phyloP scores from a whole-genome alignment of 805 yeast species.

The Clavispora vitiphila region DNA sequence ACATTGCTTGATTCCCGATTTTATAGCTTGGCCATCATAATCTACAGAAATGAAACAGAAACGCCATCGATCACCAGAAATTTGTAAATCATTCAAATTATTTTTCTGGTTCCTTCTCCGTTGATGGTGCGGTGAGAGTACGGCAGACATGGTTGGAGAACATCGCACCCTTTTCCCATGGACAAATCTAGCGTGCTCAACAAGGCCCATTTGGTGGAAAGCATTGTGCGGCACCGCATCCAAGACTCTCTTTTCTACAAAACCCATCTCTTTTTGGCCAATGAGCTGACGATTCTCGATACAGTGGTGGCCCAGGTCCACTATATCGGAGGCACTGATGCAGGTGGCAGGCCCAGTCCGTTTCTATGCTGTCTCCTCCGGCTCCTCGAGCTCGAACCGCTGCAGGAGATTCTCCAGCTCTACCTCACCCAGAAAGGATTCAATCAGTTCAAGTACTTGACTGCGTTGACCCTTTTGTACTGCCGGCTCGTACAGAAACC shows the following conservation, averaged over 20 bases:
- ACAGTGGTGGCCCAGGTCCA: constrained; percentile 30
- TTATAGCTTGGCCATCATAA: no score
- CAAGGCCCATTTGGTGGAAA: constrained; percentile 35
- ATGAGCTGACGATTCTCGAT: constrained; percentile 36
- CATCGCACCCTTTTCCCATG: constrained; percentile 3
- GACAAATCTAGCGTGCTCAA: constrained; percentile 17
- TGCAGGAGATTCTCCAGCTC: constrained; percentile 48
- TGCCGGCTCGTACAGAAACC: constrained; percentile 40
- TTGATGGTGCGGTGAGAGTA: no score
- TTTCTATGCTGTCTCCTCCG: constrained; percentile 76
- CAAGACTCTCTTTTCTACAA: constrained; percentile 41
- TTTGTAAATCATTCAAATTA: no score
- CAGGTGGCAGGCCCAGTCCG: constrained; percentile 56
- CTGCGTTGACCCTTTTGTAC: constrained; percentile 66
- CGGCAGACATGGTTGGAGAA: not conserved
- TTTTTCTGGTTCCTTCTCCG: no score
- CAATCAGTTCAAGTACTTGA: constrained; percentile 64
- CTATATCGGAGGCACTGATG: constrained; percentile 56
- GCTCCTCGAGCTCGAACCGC: constrained; percentile 72
- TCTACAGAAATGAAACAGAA: no score
- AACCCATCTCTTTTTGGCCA: constrained; percentile 35
- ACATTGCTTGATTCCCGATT: no score
- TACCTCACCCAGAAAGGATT: constrained; percentile 52
- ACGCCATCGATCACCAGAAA: no score
- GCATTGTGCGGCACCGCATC: constrained; percentile 37